Percentiles rank a stretch among this genome's conserved stretches.
Conservation (phyloP, 345 rosid species). For the Brassica nigra region DNA sequence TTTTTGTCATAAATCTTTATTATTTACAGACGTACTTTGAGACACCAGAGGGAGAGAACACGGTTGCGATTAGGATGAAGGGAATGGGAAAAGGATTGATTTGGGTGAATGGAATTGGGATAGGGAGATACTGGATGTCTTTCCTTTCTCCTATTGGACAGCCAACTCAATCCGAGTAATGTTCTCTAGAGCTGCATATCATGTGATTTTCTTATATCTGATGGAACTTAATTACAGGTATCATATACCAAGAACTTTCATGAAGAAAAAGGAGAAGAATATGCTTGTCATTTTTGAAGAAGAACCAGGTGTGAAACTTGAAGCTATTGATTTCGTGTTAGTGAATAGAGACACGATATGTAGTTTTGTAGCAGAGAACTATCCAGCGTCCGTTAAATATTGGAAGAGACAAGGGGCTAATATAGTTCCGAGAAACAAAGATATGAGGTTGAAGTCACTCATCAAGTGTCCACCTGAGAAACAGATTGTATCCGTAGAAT, state of each 20-base stretch:
- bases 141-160: constrained; percentile 62
- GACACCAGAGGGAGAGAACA: constrained; percentile 60
- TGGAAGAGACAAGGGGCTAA: constrained; percentile 49
- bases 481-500: constrained; percentile 57
- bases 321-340: constrained; percentile 48
- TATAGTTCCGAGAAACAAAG: constrained; percentile 28
- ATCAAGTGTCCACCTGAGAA: constrained; percentile 51
- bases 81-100: constrained; percentile 79
- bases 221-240: constrained; percentile 36
- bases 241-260: constrained; percentile 74
- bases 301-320: constrained; percentile 52
- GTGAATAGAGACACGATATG: constrained; percentile 78
- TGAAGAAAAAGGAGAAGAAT: constrained; percentile 55
- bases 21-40: constrained; percentile 57
- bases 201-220: background rate
- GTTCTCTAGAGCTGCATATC: background rate
- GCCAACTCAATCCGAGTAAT: constrained; percentile 60
- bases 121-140: constrained; percentile 86
- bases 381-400: constrained; percentile 54
- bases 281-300: constrained; percentile 73
- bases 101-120: constrained; percentile 78
- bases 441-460: constrained; percentile 48
- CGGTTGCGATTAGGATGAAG: constrained; percentile 55
- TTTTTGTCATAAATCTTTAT: background rate
- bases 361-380: constrained; percentile 50